Evolutionary conservation across 202 grass and related monocot species (phyloP).

Genomic region (Musa balbisiana): DNA sequence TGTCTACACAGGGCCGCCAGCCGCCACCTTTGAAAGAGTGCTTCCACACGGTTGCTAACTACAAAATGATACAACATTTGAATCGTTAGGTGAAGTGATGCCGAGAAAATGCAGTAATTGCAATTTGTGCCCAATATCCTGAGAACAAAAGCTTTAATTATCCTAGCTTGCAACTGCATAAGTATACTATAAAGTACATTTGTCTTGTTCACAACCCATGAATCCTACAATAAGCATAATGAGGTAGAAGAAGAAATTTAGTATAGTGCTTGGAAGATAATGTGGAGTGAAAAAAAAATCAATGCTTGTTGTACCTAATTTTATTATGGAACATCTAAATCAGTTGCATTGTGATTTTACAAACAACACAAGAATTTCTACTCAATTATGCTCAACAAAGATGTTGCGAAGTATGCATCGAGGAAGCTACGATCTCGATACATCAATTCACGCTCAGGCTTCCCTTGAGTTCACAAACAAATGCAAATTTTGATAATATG

Average conservation of each 20-base stretch:
- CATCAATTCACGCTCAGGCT: background rate
- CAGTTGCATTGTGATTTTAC: conserved; percentile 26
- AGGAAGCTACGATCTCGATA: background rate
- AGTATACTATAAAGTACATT: no score
- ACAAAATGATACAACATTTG: conserved; percentile 28
- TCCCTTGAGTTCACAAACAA: background rate
- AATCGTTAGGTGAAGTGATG: no score
- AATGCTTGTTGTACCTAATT: background rate
- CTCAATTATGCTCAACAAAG: background rate
- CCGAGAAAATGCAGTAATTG: no score
- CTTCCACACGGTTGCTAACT: conserved; percentile 92
- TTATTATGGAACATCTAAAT: conserved; percentile 1
- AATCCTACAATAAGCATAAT: background rate
- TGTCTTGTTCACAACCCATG: background rate
- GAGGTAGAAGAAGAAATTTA: background rate
- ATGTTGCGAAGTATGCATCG: background rate
- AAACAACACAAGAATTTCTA: conserved; percentile 24
- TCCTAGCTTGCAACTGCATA: no score
- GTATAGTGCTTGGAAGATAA: background rate
- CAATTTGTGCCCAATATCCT: no score
- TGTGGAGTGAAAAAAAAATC: background rate
- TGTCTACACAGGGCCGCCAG: conserved; percentile 79
- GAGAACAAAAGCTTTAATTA: no score
- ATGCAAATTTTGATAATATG: background rate
- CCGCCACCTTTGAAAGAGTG: conserved; percentile 67